Evolutionary conservation across 116 monocot species (phyloP).

Genomic region (Dioscorea cayenensis): DNA sequence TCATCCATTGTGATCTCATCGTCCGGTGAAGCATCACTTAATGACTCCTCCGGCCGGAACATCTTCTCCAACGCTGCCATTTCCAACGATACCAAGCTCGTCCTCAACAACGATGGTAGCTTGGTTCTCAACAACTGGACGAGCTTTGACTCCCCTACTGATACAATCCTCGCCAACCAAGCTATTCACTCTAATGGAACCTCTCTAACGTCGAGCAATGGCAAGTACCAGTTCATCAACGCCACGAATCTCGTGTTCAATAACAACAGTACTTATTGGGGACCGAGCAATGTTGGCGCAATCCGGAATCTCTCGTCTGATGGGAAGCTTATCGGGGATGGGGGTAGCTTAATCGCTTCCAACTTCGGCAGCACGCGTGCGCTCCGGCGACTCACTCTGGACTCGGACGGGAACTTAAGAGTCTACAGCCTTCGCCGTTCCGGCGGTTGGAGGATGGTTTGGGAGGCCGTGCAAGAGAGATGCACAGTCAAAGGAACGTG

Average conservation of each 20-base stretch:
- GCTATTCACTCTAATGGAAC: not conserved
- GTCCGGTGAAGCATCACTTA: conserved; percentile 15
- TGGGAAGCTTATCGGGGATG: conserved; percentile 10
- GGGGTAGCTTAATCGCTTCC: not conserved
- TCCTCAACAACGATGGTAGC: conserved; percentile 22
- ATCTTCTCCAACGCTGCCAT: conserved; percentile 1
- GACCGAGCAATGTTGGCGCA: not conserved
- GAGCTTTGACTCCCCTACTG: conserved; percentile 26
- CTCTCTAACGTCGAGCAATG: conserved; percentile 11
- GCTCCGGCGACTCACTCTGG: conserved; percentile 41
- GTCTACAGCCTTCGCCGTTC: conserved; percentile 29
- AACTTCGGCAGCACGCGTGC: conserved; percentile 10
- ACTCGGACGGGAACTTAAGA: conserved; percentile 40
- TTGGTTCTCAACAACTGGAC: conserved; percentile 34
- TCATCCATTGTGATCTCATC: conserved; percentile 23
- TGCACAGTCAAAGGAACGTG: conserved; percentile 32
- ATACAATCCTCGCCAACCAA: conserved; percentile 54
- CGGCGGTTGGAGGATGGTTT: conserved; percentile 30
- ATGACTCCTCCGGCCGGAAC: conserved; percentile 14
- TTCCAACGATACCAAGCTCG: conserved; percentile 1
- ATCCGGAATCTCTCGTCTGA: conserved; percentile 20
- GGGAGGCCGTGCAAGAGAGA: conserved; percentile 35
- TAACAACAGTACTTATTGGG: conserved; percentile 5
- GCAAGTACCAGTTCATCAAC: conserved; percentile 17
- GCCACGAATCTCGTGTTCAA: conserved; percentile 20